Percentiles rank a stretch among this genome's conserved stretches.
These are phyloP conservation scores for Funneliformis geosporum DNA, from an alignment of 192 early-diverging fungal species.

Conservation along the genomic window DNA sequence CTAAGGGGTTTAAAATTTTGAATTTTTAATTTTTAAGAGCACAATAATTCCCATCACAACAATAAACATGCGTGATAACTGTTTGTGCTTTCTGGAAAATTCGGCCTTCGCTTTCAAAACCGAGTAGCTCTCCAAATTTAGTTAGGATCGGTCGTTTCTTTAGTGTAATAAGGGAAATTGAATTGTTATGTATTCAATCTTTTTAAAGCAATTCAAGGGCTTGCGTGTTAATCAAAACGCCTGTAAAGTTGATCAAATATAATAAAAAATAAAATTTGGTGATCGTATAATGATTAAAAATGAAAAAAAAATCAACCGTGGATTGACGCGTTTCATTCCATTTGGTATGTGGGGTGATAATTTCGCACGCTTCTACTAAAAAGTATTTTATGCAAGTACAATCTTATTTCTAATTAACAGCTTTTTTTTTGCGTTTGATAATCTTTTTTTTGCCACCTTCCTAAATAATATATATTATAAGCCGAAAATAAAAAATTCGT, in stretches of 20 bases:
- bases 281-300: not conserved
- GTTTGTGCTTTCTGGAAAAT: too few relatives aligned
- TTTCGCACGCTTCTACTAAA: not conserved
- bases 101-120: too few relatives aligned
- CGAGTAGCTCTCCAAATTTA: too few relatives aligned
- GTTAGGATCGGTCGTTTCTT: too few relatives aligned
- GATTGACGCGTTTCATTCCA: not conserved
- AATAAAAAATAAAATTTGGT: not conserved
- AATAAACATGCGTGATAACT: too few relatives aligned
- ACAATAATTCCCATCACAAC: too few relatives aligned
- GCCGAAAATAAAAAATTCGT: too few relatives aligned
- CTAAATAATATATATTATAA: too few relatives aligned
- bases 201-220: not conserved
- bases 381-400: not conserved
- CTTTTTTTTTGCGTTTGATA: not conserved
- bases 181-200: too few relatives aligned
- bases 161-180: too few relatives aligned
- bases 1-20: not conserved
- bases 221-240: too few relatives aligned
- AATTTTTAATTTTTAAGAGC: too few relatives aligned
- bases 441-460: not conserved
- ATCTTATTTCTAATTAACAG: not conserved
- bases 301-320: not conserved
- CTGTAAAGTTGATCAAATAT: not conserved
- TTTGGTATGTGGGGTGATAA: not conserved